Evolutionary conservation across 2,329 filamentous ascomycete genomes (phyloP).

Genomic region (Neopestalotiopsis sp.): DNA sequence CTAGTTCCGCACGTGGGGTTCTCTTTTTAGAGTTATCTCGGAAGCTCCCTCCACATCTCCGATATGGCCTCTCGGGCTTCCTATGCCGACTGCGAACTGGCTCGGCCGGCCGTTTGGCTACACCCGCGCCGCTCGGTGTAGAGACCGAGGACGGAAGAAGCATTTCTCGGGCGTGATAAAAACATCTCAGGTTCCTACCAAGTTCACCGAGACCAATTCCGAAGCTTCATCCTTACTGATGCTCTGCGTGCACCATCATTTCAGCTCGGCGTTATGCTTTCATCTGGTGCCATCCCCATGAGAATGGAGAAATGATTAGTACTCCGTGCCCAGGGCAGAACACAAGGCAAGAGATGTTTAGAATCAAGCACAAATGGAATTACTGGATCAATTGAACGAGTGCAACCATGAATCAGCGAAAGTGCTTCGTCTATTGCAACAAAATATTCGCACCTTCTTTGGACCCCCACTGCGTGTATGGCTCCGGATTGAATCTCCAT

Average conservation of each 20-base stretch:
- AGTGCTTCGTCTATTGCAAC: too few species aligned
- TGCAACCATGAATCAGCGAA: too few species aligned
- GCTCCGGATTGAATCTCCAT: too few species aligned
- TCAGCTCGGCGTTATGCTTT: not conserved
- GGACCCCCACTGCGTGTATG: too few species aligned
- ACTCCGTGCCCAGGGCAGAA: too few species aligned
- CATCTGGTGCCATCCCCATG: not conserved
- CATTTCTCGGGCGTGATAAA: not conserved
- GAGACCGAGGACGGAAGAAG: not conserved
- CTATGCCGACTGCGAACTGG: not conserved
- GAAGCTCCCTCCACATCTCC: not conserved
- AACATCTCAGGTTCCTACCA: not conserved
- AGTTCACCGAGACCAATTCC: not conserved
- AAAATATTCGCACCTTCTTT: too few species aligned
- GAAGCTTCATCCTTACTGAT: not conserved
- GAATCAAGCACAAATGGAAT: not conserved
- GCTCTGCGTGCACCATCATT: not conserved
- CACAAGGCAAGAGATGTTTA: not conserved
- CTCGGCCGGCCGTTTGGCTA: not conserved
- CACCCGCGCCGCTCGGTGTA: not conserved
- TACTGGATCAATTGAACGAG: too few species aligned
- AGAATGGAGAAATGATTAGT: not conserved
- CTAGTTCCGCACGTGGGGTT: not conserved
- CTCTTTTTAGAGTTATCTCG: not conserved
- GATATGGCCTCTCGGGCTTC: not conserved